These are phyloP conservation scores for Leishmania major DNA, from an alignment of 208 protist genomes.

Conservation along the genomic window DNA sequence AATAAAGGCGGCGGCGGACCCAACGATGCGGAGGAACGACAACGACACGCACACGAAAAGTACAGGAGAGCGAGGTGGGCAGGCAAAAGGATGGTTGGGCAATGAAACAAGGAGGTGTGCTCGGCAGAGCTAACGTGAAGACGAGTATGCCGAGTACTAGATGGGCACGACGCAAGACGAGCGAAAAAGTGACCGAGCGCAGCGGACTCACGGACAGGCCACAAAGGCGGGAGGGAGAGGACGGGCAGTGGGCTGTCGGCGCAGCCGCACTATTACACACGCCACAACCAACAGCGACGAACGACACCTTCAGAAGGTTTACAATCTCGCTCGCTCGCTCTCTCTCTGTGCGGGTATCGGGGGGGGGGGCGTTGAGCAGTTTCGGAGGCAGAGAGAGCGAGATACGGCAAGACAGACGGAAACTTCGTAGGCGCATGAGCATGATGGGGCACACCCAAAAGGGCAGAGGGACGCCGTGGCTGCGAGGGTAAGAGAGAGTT, in stretches of 20 bases:
- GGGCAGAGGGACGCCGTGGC: background rate
- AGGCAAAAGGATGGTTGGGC: too few relatives aligned
- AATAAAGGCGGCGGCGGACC: too few relatives aligned
- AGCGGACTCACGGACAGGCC: too few relatives aligned
- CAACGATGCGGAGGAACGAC: background rate
- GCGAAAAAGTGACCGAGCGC: background rate
- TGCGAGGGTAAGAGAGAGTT: background rate
- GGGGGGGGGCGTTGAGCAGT: background rate
- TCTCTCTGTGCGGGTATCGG: background rate
- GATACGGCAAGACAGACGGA: background rate
- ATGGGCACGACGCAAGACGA: too few relatives aligned
- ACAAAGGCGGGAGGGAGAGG: background rate
- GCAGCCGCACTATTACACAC: background rate
- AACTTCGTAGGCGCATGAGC: background rate
- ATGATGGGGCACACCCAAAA: background rate
- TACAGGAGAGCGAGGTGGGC: background rate
- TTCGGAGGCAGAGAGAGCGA: background rate
- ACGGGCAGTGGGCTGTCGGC: background rate
- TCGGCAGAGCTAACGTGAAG: background rate
- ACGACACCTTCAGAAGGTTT: background rate
- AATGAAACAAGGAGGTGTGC: background rate
- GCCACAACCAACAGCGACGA: background rate
- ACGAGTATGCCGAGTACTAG: background rate
- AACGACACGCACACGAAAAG: background rate
- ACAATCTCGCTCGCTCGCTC: background rate